Evolutionary conservation across 1,139 yeast genomes (phyloP).

Genomic region (Geotrichum cucujoidarum): DNA sequence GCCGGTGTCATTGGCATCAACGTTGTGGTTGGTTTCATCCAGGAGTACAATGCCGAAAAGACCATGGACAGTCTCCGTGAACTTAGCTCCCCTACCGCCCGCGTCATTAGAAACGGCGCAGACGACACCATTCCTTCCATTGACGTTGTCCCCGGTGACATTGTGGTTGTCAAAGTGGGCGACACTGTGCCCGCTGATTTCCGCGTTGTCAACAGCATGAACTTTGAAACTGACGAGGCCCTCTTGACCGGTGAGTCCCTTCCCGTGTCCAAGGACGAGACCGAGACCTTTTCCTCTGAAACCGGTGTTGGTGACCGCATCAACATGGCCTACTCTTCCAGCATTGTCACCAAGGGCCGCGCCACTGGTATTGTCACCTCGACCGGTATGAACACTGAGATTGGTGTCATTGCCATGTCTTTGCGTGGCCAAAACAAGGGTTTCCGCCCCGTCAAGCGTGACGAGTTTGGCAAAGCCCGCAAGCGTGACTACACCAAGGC

Average conservation of each 20-base stretch:
- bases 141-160: slow-evolving; percentile 75
- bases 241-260: slow-evolving; percentile 75
- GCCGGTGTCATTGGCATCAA: slow-evolving; percentile 64
- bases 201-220: slow-evolving; percentile 55
- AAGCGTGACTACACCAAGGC: slow-evolving; percentile 50
- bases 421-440: slow-evolving; percentile 42
- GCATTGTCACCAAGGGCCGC: slow-evolving; percentile 71
- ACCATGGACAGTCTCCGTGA: slow-evolving; percentile 73
- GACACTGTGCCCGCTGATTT: slow-evolving; percentile 79
- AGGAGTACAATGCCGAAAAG: slow-evolving; percentile 69
- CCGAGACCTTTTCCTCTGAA: slow-evolving; percentile 42
- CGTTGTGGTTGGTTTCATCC: slow-evolving; percentile 64
- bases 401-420: slow-evolving; percentile 70
- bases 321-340: slow-evolving; percentile 68
- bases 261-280: slow-evolving; percentile 59
- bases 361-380: slow-evolving; percentile 62
- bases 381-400: slow-evolving; percentile 69
- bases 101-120: slow-evolving; percentile 60
- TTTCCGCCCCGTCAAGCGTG: slow-evolving; percentile 36
- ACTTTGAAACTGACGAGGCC: slow-evolving; percentile 79
- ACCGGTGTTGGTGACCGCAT: slow-evolving; percentile 72
- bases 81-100: slow-evolving; percentile 68
- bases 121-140: slow-evolving; percentile 57
- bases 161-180: slow-evolving; percentile 62
- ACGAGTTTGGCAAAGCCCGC: slow-evolving; percentile 38